These are phyloP conservation scores for Plantago coronopus DNA, from an alignment of 305 asterid species.

Conservation along the genomic window DNA sequence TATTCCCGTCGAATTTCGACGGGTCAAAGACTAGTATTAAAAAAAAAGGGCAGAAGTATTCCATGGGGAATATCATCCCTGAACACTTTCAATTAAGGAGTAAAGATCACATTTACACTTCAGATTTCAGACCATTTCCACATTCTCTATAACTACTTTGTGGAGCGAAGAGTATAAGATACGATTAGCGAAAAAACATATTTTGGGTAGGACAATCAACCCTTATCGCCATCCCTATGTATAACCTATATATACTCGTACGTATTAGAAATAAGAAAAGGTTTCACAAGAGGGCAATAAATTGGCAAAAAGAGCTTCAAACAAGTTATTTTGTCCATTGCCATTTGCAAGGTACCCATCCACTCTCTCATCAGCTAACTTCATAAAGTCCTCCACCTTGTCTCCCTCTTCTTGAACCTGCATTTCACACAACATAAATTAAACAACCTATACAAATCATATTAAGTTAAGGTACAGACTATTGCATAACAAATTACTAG, in stretches of 20 bases:
- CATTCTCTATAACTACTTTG: too few species aligned
- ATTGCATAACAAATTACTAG: neutral
- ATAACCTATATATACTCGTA: too few species aligned
- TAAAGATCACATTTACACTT: too few species aligned
- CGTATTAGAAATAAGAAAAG: conserved; percentile 1
- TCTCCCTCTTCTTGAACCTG: conserved; percentile 10
- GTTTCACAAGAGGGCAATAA: conserved; percentile 4
- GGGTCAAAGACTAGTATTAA: too few species aligned
- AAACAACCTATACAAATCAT: neutral
- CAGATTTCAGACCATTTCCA: too few species aligned
- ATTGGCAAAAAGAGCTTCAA: neutral
- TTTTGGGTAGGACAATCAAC: too few species aligned
- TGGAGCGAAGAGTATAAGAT: too few species aligned
- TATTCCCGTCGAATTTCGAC: too few species aligned
- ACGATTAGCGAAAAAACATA: too few species aligned
- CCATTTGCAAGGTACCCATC: neutral
- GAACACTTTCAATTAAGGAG: too few species aligned
- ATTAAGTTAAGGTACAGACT: neutral
- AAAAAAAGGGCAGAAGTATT: too few species aligned
- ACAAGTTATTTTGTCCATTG: neutral
- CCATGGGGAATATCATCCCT: too few species aligned
- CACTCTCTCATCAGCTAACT: neutral
- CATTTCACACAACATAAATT: neutral
- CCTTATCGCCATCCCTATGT: neutral
- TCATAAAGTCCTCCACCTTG: neutral